Evolutionary conservation across 2,329 filamentous ascomycete species (phyloP), one percentile per base, ranked within the genome.

Genomic region (Aspergillus pseudoterreus): DNA sequence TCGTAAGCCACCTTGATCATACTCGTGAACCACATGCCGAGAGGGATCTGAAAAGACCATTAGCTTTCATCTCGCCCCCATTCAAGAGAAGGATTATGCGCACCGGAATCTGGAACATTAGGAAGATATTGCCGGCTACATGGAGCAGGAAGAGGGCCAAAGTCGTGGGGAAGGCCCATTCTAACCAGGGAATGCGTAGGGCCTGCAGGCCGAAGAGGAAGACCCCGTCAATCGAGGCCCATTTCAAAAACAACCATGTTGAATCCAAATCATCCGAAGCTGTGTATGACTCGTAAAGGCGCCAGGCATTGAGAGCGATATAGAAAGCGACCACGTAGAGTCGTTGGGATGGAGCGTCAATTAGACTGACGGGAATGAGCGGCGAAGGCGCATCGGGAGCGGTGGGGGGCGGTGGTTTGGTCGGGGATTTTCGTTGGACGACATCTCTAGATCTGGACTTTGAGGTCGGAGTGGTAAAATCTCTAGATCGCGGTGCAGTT

Each of bases 181-280:
- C 91, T 52, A 99, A 78, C 95, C 94, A 99, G 52, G 94, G 94
- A 80, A 99, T 96, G 68, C 89, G 84, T 62, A 99, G 72, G 59
- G 88, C 82, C 15, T 95, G 92, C 49, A 99, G 75, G 6, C 88
- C 88, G 69, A 95, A 96, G 57, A 97, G 78, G 69, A 92, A 96
- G 21, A 87, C 72, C 54, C 88, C 87, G 73, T 99, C 94, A 57
- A 99, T 82, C 52, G 85, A 79, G 56, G 89, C 82, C 94, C 94
- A 99, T 81, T 97, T 99, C 65, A 95, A 75, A 67, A 96, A 96
- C 45, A 92, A 80, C 81, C 85, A 88, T 55, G 94, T 86, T n/a
- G 92, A 95, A 63, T 90, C 86, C 52, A 88, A 83, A 57, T 95
- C 89, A 57, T 92, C 88, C 51, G 92, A 86, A 36, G 91, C 80